These are phyloP conservation scores for Neonectria magnoliae DNA, from an alignment of 2,329 filamentous ascomycete genomes.

Conservation along the genomic window DNA sequence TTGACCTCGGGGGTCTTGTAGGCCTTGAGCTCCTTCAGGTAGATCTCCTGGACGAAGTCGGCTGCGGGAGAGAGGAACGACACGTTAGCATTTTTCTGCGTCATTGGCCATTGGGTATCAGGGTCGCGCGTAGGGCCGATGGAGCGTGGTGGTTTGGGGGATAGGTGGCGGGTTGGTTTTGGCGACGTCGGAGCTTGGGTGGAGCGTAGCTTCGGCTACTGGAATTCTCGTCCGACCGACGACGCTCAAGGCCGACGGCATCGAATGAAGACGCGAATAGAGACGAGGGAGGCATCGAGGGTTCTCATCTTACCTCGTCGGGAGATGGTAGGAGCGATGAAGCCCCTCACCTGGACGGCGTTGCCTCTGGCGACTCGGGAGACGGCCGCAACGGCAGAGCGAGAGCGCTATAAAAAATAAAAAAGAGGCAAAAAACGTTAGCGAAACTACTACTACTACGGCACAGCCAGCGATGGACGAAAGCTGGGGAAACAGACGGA, in stretches of 20 bases:
- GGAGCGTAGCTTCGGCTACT: constrained; percentile 42
- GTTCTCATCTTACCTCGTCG: constrained; percentile 65
- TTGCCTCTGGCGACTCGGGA: constrained; percentile 55
- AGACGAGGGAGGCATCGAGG: constrained; percentile 5
- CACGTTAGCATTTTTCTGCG: constrained; percentile 41
- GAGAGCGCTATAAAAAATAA: constrained; percentile 58
- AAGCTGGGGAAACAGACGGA: background rate
- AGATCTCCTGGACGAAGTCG: constrained; percentile 97
- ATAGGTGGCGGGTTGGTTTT: constrained; percentile 20
- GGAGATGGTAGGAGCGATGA: constrained; percentile 69
- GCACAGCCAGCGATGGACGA: background rate
- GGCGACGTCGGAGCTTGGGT: constrained; percentile 43
- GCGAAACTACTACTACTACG: constrained; percentile 1
- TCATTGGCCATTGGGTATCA: background rate
- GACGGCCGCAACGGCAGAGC: constrained; percentile 60
- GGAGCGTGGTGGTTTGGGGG: background rate
- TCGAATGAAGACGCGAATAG: background rate
- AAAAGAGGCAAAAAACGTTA: constrained; percentile 30
- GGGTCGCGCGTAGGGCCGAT: background rate
- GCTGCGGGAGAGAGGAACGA: constrained; percentile 62
- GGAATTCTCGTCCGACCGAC: constrained; percentile 34
- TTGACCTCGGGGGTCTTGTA: constrained; percentile 91
- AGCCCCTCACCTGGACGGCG: constrained; percentile 62
- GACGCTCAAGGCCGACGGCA: constrained; percentile 6
- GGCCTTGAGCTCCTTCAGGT: constrained; percentile 93